These are phyloP conservation scores for Boletus pseudopeckii DNA, from an alignment of 768 basidiomycete species.

Conservation along the genomic window DNA sequence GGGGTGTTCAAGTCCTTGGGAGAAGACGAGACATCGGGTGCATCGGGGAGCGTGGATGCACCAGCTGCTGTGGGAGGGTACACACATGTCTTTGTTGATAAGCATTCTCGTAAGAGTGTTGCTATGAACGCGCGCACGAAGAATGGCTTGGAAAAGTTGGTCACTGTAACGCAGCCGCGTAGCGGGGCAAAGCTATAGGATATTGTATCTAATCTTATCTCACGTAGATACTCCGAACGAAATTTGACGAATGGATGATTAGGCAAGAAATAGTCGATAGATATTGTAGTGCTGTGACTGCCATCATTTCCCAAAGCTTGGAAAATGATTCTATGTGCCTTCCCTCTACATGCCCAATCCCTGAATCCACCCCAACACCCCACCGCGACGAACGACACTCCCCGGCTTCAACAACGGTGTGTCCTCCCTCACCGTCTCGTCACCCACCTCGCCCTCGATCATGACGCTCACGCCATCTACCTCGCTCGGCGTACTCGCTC, in stretches of 20 bases:
- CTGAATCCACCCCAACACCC: constrained; percentile 25
- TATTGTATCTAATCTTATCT: too few species aligned
- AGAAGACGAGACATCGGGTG: not conserved
- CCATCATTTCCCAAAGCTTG: not conserved
- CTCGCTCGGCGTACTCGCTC: not conserved
- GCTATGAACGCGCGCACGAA: constrained; percentile 42
- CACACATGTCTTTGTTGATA: constrained; percentile 82
- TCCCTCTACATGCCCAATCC: constrained; percentile 12
- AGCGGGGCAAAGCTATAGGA: constrained; percentile 20
- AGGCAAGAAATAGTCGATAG: not conserved
- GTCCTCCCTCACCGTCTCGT: constrained; percentile 11
- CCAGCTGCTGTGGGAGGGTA: constrained; percentile 54
- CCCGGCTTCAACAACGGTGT: constrained; percentile 25
- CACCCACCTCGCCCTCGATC: constrained; percentile 18
- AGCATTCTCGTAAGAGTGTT: constrained; percentile 51
- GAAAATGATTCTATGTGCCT: not conserved
- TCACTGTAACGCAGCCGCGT: not conserved
- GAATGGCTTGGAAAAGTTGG: constrained; percentile 40
- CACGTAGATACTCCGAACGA: too few species aligned
- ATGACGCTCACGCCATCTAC: constrained; percentile 16
- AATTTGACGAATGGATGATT: not conserved
- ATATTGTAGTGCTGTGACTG: not conserved
- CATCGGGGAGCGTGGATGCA: constrained; percentile 11
- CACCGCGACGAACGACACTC: constrained; percentile 17
- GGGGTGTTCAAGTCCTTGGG: constrained; percentile 57